These are phyloP conservation scores for Kurtzmaniella quercitrusa DNA, from an alignment of 1,139 yeast genomes.

Conservation along the genomic window DNA sequence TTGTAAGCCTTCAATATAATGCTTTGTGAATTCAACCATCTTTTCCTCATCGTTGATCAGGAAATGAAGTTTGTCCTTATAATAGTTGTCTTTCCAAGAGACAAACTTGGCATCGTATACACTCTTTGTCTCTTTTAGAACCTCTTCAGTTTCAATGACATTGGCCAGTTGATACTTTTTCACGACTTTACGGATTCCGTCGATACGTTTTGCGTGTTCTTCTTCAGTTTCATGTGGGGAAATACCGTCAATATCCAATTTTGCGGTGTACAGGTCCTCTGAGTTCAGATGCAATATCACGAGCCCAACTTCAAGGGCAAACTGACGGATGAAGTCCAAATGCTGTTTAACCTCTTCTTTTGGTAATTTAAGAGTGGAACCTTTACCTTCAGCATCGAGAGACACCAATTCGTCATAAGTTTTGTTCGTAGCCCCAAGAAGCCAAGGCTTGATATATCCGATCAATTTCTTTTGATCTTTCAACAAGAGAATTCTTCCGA, in stretches of 20 bases:
- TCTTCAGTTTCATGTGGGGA: conserved; percentile 61
- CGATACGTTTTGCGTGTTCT: conserved; percentile 50
- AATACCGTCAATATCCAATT: conserved; percentile 72
- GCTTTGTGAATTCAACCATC: conserved; percentile 63
- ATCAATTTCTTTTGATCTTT: conserved; percentile 69
- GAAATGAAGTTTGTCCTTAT: conserved; percentile 71
- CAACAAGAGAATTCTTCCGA: conserved; percentile 63
- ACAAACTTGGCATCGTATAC: conserved; percentile 71
- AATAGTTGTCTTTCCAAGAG: conserved; percentile 80
- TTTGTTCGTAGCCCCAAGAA: conserved; percentile 38
- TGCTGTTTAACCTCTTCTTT: conserved; percentile 45
- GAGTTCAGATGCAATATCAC: conserved; percentile 60
- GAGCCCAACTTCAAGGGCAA: conserved; percentile 66
- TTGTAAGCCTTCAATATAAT: conserved; percentile 89
- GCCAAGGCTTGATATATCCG: conserved; percentile 66
- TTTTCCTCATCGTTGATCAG: conserved; percentile 54
- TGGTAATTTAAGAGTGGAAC: conserved; percentile 48
- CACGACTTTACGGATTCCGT: conserved; percentile 40
- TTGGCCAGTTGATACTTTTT: conserved; percentile 73
- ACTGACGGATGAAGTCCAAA: conserved; percentile 55
- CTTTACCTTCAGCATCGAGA: conserved; percentile 39
- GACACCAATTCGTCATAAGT: conserved; percentile 26
- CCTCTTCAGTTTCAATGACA: conserved; percentile 58
- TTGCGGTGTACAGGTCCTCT: conserved; percentile 50
- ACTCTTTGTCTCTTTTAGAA: conserved; percentile 56